Percentiles rank a stretch among this genome's conserved stretches.
Conservation (phyloP, 345 rosid genomes). For the Salix arbutifolia region DNA sequence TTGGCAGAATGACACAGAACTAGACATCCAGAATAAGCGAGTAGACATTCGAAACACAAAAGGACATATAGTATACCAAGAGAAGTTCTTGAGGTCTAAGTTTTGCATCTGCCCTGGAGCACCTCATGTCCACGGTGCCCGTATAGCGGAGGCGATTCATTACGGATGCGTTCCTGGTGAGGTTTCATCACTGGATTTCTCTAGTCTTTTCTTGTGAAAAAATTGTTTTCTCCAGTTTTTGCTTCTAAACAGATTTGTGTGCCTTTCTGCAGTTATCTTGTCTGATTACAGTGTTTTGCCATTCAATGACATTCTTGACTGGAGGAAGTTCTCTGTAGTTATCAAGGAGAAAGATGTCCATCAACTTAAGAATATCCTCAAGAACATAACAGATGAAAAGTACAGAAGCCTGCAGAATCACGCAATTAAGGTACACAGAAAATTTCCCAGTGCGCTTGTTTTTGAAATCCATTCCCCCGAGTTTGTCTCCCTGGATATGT, state of each 20-base stretch:
- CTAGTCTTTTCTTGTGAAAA: too few relatives aligned
- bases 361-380: conserved; percentile 71
- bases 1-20: conserved; percentile 12
- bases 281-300: conserved; percentile 89
- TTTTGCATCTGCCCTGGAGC: conserved; percentile 24
- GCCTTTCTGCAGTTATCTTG: conserved; percentile 56
- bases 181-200: conserved; percentile 10
- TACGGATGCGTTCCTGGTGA: conserved; percentile 97
- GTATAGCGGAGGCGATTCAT: conserved; percentile 86
- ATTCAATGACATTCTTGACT: conserved; percentile 78
- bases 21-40: conserved; percentile 12
- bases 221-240: too few relatives aligned
- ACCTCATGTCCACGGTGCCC: conserved; percentile 5
- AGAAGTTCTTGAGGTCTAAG: conserved; percentile 12
- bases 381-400: conserved; percentile 60
- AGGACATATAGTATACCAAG: background rate
- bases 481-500: too few relatives aligned
- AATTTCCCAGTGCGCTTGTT: too few relatives aligned
- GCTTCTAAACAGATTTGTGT: too few relatives aligned
- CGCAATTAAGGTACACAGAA: conserved; percentile 58
- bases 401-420: conserved; percentile 64
- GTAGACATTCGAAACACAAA: conserved; percentile 4
- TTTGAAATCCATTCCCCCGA: too few relatives aligned
- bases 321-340: conserved; percentile 72
- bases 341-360: conserved; percentile 75